phyloP scores from a whole-genome alignment of 78 protist species.

The Speleostelium caveatum region DNA sequence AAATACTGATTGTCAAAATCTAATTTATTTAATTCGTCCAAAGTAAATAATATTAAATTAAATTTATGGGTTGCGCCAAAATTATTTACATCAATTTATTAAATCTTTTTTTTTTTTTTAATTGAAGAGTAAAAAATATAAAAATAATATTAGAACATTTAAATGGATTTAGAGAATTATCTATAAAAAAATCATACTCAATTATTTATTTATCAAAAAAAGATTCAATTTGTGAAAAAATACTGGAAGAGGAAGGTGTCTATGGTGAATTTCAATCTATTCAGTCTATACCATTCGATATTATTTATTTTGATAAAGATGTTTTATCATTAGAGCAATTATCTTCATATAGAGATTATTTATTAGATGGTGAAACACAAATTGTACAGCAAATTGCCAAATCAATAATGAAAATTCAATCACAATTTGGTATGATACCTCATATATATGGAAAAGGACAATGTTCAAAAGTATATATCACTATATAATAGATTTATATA shows the following conservation, averaged over 20 bases:
- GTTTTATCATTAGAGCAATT: slow-evolving; percentile 89
- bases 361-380: slow-evolving; percentile 86
- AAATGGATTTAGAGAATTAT: no score
- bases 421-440: slow-evolving; percentile 90
- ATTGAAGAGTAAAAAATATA: no score
- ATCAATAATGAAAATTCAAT: slow-evolving; percentile 88
- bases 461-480: slow-evolving; percentile 63
- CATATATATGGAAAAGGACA: slow-evolving; percentile 87
- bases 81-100: no score
- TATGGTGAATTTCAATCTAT: slow-evolving; percentile 19
- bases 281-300: slow-evolving; percentile 71
- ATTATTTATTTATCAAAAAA: slow-evolving; percentile 87
- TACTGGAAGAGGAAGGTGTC: slow-evolving; percentile 91
- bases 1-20: slow-evolving; percentile 28
- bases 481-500: no score
- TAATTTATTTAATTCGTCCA: slow-evolving; percentile 90
- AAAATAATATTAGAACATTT: no score
- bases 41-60: no score
- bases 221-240: slow-evolving; percentile 84
- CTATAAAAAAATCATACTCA: slow-evolving; percentile 53
- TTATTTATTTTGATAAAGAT: slow-evolving; percentile 94
- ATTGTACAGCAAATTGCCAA: slow-evolving; percentile 79
- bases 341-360: slow-evolving; percentile 63
- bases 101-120: no score
- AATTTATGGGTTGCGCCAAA: no score